Conservation (phyloP, 306 rosid species). For the Oemleria cerasiformis region DNA sequence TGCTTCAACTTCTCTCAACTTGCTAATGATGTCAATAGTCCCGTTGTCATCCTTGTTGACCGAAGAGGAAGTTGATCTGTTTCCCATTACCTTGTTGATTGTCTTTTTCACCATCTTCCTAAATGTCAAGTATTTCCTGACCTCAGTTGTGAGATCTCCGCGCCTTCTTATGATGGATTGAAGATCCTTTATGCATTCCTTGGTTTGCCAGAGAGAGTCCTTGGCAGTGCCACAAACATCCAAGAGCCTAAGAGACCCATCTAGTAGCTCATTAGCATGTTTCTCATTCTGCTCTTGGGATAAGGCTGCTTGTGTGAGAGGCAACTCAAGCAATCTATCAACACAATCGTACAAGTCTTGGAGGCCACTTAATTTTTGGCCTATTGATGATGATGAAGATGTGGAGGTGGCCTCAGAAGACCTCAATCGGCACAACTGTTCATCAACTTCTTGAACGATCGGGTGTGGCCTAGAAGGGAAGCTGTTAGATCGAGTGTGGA, state of each 20-base stretch:
- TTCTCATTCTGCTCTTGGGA: slow-evolving; percentile 16
- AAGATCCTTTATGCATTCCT: slow-evolving; percentile 14
- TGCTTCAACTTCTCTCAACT: no score
- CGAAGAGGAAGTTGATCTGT: background rate
- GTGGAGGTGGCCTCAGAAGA: no score
- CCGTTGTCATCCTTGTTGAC: no score
- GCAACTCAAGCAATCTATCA: slow-evolving; percentile 32
- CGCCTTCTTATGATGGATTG: slow-evolving; percentile 25
- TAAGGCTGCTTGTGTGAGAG: slow-evolving; percentile 15
- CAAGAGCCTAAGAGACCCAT: slow-evolving; percentile 32
- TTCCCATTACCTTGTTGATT: slow-evolving; percentile 12
- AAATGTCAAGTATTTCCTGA: slow-evolving; percentile 21
- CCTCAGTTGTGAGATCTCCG: slow-evolving; percentile 21
- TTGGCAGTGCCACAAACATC: no score
- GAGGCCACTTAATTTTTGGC: no score
- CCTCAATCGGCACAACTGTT: no score
- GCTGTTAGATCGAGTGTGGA: no score
- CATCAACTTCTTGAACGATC: no score
- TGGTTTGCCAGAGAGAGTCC: slow-evolving; percentile 27
- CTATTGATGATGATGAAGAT: no score
- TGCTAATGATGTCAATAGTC: no score
- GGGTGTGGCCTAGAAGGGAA: no score
- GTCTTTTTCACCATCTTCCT: slow-evolving; percentile 31
- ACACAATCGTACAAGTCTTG: slow-evolving; percentile 28
- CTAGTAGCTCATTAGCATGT: slow-evolving; percentile 19